Percentiles rank a stretch among this genome's conserved stretches.
Evolutionary conservation across 2,329 filamentous ascomycete genomes (phyloP).

Genomic region (Talaromyces amestolkiae): DNA sequence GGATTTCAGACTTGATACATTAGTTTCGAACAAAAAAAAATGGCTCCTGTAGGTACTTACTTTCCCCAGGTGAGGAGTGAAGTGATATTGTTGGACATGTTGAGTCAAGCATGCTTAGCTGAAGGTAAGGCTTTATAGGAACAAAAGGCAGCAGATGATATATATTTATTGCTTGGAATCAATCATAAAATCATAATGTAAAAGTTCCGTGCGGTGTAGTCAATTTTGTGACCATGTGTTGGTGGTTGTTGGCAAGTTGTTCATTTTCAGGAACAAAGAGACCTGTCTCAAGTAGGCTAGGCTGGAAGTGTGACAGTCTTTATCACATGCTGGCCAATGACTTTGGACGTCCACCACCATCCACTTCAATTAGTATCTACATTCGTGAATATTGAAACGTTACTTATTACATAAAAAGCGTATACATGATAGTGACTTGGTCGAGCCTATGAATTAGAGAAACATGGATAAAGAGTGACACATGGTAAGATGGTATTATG

Average conservation of each 20-base stretch:
- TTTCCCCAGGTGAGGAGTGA: constrained; percentile 18
- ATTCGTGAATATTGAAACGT: neutral
- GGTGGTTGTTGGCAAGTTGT: neutral
- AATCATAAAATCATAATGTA: neutral
- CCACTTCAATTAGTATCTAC: neutral
- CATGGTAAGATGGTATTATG: constrained; percentile 12
- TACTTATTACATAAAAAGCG: too few species aligned
- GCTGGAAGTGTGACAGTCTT: neutral
- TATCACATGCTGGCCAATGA: neutral
- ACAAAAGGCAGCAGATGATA: neutral
- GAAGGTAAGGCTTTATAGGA: neutral
- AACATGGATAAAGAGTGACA: neutral
- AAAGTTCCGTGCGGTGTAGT: neutral
- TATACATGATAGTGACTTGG: neutral
- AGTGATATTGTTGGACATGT: constrained; percentile 12
- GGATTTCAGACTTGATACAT: constrained; percentile 38
- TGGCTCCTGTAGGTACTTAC: constrained; percentile 3
- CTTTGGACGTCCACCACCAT: neutral
- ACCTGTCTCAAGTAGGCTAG: neutral
- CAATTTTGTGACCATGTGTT: neutral
- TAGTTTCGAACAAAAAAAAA: neutral
- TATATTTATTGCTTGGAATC: neutral
- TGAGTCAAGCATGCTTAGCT: constrained; percentile 9
- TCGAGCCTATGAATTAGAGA: neutral
- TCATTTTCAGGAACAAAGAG: constrained; percentile 4